phyloP scores from a whole-genome alignment of 2,329 filamentous ascomycete species.

The Chrysoporthe puriensis region DNA sequence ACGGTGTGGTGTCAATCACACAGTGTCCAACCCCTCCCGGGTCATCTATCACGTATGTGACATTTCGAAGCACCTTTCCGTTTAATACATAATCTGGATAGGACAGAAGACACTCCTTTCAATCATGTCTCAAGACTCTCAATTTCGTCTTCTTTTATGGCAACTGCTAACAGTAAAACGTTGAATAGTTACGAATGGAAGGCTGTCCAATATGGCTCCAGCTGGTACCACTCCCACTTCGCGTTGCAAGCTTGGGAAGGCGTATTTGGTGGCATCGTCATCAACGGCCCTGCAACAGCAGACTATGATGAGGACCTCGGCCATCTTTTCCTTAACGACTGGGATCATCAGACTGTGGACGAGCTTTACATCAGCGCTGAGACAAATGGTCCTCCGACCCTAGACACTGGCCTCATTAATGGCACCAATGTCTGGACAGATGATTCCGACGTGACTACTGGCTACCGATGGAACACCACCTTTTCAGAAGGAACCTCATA shows the following conservation, averaged over 20 bases:
- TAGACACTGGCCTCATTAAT: slow-evolving; percentile 51
- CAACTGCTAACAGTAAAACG: too few relatives aligned
- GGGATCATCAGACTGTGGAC: slow-evolving; percentile 52
- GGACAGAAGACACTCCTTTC: too few relatives aligned
- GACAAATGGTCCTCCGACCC: slow-evolving; percentile 37
- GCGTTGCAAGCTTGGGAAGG: slow-evolving; percentile 55
- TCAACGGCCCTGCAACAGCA: slow-evolving; percentile 60
- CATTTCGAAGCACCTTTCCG: too few relatives aligned
- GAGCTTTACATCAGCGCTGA: slow-evolving; percentile 39
- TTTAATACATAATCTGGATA: too few relatives aligned
- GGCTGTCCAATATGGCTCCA: slow-evolving; percentile 56
- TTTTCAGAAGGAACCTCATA: slow-evolving; percentile 49
- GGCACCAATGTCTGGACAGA: slow-evolving; percentile 45
- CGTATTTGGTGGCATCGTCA: slow-evolving; percentile 61
- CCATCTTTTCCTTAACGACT: slow-evolving; percentile 60
- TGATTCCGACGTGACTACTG: slow-evolving; percentile 34
- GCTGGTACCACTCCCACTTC: slow-evolving; percentile 67
- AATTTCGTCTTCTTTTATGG: too few relatives aligned
- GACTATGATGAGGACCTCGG: slow-evolving; percentile 68
- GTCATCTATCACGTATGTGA: slow-evolving; percentile 44
- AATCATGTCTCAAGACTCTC: too few relatives aligned
- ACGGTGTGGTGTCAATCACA: slow-evolving; percentile 45
- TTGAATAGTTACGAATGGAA: slow-evolving; percentile 53
- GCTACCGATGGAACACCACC: slow-evolving; percentile 41
- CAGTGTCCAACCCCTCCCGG: slow-evolving; percentile 57